phyloP scores from a whole-genome alignment of 331 rosid species.

The Dryas integrifolia region DNA sequence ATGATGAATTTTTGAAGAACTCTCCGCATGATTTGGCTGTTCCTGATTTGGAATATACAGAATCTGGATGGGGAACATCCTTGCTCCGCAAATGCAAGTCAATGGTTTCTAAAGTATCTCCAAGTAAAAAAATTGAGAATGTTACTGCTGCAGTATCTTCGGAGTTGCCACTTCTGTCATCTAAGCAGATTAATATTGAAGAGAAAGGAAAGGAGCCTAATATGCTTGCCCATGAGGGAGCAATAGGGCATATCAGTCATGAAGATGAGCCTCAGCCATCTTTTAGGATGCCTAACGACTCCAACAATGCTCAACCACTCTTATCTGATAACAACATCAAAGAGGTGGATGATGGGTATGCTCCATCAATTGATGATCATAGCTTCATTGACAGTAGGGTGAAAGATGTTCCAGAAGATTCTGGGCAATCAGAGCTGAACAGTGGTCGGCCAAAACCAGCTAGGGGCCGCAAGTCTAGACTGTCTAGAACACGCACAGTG shows the following conservation, averaged over 20 bases:
- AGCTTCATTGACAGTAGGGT: slow-evolving; percentile 54
- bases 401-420: slow-evolving; percentile 60
- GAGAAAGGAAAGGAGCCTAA: slow-evolving; percentile 29
- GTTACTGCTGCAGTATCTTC: slow-evolving; percentile 36
- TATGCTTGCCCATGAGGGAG: slow-evolving; percentile 32
- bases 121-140: slow-evolving; percentile 48
- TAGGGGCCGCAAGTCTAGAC: slow-evolving; percentile 48
- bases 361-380: slow-evolving; percentile 45
- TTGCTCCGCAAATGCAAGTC: slow-evolving; percentile 68
- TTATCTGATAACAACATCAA: slow-evolving; percentile 34
- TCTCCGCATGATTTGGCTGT: slow-evolving; percentile 28
- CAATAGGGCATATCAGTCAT: slow-evolving; percentile 22
- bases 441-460: slow-evolving; percentile 35
- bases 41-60: slow-evolving; percentile 40
- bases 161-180: slow-evolving; percentile 35
- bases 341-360: slow-evolving; percentile 38
- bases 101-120: slow-evolving; percentile 62
- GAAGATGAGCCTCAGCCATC: slow-evolving; percentile 37
- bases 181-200: slow-evolving; percentile 31
- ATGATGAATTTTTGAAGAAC: slow-evolving; percentile 27
- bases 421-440: slow-evolving; percentile 65
- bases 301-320: slow-evolving; percentile 29
- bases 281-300: slow-evolving; percentile 31
- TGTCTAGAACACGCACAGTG: slow-evolving; percentile 64
- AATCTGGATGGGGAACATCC: slow-evolving; percentile 40